Conservation (phyloP, 2,329 filamentous ascomycete genomes). For the Trichoderma sp. region DNA sequence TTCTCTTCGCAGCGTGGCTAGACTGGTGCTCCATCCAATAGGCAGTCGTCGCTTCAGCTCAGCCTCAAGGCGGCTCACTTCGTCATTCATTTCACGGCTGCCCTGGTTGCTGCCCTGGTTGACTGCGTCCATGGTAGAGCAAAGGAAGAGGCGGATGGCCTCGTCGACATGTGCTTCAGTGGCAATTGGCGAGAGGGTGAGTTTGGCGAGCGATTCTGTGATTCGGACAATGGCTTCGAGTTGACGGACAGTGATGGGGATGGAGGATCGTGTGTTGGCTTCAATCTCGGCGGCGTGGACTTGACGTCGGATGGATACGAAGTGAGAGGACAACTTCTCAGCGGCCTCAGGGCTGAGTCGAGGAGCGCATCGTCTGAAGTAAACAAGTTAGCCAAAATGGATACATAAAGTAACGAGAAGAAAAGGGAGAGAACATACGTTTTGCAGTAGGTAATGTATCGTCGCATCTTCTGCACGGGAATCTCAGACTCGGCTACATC, state of each 20-base stretch:
- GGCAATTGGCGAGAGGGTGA: slow-evolving; percentile 80
- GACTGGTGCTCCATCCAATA: slow-evolving; percentile 91
- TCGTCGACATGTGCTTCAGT: slow-evolving; percentile 93
- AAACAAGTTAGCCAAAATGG: neutral
- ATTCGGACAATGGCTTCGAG: slow-evolving; percentile 97
- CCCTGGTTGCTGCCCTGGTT: slow-evolving; percentile 82
- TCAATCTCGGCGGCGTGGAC: slow-evolving; percentile 89
- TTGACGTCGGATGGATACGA: slow-evolving; percentile 92
- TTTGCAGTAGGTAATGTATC: slow-evolving; percentile 96
- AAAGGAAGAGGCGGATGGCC: slow-evolving; percentile 93
- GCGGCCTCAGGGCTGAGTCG: slow-evolving; percentile 86
- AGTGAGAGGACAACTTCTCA: slow-evolving; percentile 94
- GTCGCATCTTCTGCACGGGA: slow-evolving; percentile 92
- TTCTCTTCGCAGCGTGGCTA: slow-evolving; percentile 81
- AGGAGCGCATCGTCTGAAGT: slow-evolving; percentile 76
- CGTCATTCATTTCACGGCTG: slow-evolving; percentile 85
- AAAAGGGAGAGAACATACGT: slow-evolving; percentile 56
- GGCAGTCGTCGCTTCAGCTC: slow-evolving; percentile 84
- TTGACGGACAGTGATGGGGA: slow-evolving; percentile 96
- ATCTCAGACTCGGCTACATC: slow-evolving; percentile 85
- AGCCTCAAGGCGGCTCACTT: slow-evolving; percentile 80
- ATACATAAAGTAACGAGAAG: neutral
- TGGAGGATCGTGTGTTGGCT: slow-evolving; percentile 84
- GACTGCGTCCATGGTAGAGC: slow-evolving; percentile 96
- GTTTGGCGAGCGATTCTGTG: slow-evolving; percentile 90